phyloP scores from a whole-genome alignment of 139 green algal species.

The Volvox reticuliferus region DNA sequence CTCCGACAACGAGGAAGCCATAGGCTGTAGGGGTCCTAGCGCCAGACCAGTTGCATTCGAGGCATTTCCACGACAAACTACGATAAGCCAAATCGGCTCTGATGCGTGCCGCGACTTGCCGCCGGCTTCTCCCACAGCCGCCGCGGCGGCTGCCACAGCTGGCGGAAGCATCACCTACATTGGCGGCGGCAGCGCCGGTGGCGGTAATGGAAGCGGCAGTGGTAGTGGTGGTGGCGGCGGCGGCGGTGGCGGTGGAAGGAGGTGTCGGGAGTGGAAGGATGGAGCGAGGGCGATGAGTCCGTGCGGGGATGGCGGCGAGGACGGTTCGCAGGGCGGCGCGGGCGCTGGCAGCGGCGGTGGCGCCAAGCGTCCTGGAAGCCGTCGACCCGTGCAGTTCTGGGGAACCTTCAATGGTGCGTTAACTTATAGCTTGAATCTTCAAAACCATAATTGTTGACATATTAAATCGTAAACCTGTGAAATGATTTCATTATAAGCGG shows the following conservation, averaged over 20 bases:
- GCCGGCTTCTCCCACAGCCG: not conserved
- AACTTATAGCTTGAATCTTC: too few relatives aligned
- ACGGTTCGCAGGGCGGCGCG: not conserved
- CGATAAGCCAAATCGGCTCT: not conserved
- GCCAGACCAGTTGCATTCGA: too few relatives aligned
- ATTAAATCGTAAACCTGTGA: too few relatives aligned
- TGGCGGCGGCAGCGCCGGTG: not conserved
- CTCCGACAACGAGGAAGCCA: not conserved
- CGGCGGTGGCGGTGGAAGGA: too few relatives aligned
- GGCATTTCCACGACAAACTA: too few relatives aligned
- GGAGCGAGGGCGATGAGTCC: not conserved
- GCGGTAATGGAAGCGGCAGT: not conserved
- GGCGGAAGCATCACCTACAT: too few relatives aligned
- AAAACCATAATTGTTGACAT: too few relatives aligned
- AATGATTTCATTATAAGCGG: too few relatives aligned
- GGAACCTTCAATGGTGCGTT: conserved; percentile 26
- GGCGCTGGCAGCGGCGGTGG: not conserved
- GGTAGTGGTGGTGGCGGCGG: not conserved
- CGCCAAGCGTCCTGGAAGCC: not conserved
- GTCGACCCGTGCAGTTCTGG: conserved; percentile 42
- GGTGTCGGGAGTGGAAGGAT: not conserved
- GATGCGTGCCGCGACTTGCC: not conserved
- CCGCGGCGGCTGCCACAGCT: too few relatives aligned
- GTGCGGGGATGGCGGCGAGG: not conserved
- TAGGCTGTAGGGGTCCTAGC: not conserved